Evolutionary conservation across 306 rosid genomes (phyloP).

Genomic region (Lathyrus aphaca): DNA sequence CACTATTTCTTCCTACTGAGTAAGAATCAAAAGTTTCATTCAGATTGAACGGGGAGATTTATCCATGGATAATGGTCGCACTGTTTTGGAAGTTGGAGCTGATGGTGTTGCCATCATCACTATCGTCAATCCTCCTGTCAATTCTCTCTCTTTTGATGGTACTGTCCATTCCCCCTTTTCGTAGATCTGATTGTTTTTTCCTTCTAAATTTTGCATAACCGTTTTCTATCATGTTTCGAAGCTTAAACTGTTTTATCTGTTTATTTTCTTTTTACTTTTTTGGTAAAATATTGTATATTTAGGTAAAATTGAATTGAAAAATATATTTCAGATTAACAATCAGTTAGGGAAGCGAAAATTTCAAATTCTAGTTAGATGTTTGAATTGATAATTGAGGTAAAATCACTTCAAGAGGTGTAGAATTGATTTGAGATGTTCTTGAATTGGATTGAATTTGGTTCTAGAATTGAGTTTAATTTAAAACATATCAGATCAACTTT

Average conservation of each 20-base stretch:
- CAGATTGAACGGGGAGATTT: slow-evolving; percentile 37
- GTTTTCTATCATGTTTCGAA: not conserved
- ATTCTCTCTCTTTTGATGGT: slow-evolving; percentile 95
- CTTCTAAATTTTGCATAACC: not conserved
- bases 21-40: not conserved
- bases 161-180: not conserved
- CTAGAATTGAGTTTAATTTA: not conserved
- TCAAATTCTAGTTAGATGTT: not conserved
- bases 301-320: not conserved
- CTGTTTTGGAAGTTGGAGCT: slow-evolving; percentile 73
- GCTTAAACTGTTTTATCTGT: not conserved
- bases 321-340: not conserved
- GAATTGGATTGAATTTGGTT: not conserved
- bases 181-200: slow-evolving; percentile 9
- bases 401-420: not conserved
- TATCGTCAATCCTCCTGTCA: slow-evolving; percentile 90
- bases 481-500: not conserved
- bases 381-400: not conserved
- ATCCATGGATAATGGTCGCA: slow-evolving; percentile 42
- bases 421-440: not conserved
- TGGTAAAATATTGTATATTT: not conserved
- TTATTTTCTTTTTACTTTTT: not conserved
- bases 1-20: not conserved
- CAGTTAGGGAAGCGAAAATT: not conserved
- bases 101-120: slow-evolving; percentile 94